Conservation (phyloP, 2,329 filamentous ascomycete genomes). For the Fusarium scirpi region DNA sequence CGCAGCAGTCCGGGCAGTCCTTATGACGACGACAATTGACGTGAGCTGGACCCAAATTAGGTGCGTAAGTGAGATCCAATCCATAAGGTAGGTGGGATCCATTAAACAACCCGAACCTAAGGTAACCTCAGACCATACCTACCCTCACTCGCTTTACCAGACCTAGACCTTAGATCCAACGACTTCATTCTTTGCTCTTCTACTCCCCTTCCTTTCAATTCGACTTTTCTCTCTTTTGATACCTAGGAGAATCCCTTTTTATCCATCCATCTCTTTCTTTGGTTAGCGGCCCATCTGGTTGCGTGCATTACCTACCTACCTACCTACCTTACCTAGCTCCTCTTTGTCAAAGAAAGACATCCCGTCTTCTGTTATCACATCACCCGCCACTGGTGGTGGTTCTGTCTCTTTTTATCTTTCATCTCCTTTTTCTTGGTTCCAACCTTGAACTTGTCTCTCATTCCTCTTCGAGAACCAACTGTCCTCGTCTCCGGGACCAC, state of each 20-base stretch:
- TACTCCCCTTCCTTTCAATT: slow-evolving; percentile 33
- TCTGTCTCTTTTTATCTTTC: slow-evolving; percentile 5
- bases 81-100: neutral
- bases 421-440: slow-evolving; percentile 15
- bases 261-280: slow-evolving; percentile 16
- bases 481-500: slow-evolving; percentile 31
- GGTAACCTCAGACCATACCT: slow-evolving; percentile 31
- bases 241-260: slow-evolving; percentile 9
- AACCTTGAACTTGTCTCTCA: slow-evolving; percentile 33
- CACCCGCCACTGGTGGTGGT: slow-evolving; percentile 36
- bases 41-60: neutral
- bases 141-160: neutral
- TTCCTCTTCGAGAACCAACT: slow-evolving; percentile 20
- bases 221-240: slow-evolving; percentile 10
- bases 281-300: slow-evolving; percentile 18
- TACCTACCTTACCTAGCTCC: slow-evolving; percentile 1
- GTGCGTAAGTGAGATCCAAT: slow-evolving; percentile 15
- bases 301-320: neutral
- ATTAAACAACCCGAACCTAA: slow-evolving; percentile 6
- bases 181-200: slow-evolving; percentile 31
- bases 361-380: slow-evolving; percentile 15
- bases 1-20: slow-evolving; percentile 32
- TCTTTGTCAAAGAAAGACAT: slow-evolving; percentile 15
- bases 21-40: slow-evolving; percentile 37
- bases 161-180: neutral